Percentiles rank a stretch among this genome's conserved stretches.
Evolutionary conservation across 441 rosid species (phyloP).

Genomic region (Erodium moschatum): DNA sequence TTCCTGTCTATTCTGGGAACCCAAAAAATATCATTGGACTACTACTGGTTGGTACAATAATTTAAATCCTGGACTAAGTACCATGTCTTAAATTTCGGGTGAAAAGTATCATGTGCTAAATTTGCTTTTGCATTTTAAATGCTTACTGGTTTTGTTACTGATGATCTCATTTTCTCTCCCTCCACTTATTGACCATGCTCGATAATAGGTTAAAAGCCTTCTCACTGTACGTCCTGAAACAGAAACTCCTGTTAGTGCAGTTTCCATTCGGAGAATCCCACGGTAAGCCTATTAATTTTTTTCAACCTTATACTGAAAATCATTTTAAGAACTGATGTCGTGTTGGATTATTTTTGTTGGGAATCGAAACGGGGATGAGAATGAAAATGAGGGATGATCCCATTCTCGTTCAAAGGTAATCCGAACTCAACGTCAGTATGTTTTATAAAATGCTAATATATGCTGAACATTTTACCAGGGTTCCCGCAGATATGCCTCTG

Average conservation of each 20-base stretch:
- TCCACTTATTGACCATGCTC: background rate
- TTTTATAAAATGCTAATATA: background rate
- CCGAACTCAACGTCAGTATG: background rate
- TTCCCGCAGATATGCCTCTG: slow-evolving; percentile 85
- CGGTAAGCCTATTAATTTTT: slow-evolving; percentile 32
- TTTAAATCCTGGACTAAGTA: background rate
- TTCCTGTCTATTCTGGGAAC: slow-evolving; percentile 84
- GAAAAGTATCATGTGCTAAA: background rate
- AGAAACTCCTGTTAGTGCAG: slow-evolving; percentile 88
- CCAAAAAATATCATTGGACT: slow-evolving; percentile 82
- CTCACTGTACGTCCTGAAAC: slow-evolving; percentile 94
- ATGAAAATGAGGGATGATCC: no score
- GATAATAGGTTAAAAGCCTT: slow-evolving; percentile 67
- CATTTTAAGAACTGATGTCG: background rate
- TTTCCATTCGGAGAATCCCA: slow-evolving; percentile 87
- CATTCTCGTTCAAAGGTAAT: no score
- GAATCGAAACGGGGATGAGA: background rate
- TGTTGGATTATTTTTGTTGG: background rate
- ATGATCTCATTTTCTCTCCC: background rate
- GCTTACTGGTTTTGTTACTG: background rate
- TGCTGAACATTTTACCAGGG: slow-evolving; percentile 37
- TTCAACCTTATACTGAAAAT: background rate
- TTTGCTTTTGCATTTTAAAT: background rate
- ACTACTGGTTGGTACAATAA: slow-evolving; percentile 53
- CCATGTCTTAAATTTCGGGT: background rate